Evolutionary conservation across 257 asterid genomes (phyloP), one percentile per base, ranked within the genome.

Genomic region (Solanum tarijense): DNA sequence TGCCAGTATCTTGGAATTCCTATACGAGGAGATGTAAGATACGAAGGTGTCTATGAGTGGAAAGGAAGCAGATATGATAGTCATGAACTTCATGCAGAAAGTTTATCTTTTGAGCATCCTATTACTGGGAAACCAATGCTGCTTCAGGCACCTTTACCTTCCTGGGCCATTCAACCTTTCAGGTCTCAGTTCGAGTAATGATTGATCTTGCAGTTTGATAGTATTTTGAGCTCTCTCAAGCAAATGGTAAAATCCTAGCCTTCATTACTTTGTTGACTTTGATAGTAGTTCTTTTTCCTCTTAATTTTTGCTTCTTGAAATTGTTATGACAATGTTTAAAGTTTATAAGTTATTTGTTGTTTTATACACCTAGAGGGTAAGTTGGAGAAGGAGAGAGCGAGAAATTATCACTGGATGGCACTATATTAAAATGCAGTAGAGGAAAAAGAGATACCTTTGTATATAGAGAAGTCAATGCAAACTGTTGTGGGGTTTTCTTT

Each of bases 1-100:
- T 95, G 99, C 86, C 98, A 96, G 92, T 96, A 93, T 89, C 98
- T 95, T 73, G 99, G 98, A 52, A 93, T 97, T 84, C 95, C 99
- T 52, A 92, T 97, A 35, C 92, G 94, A 88, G 97, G 98, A 55
- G 99, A 97, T 88, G 98, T 97, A 75, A 95, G 96, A 89, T 96
- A 96, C 84, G 98, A 94, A 68, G 99, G 99, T 87, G 96, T 93
- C 13, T 91, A 90, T 91, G 98, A 97, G 89, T 97, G 98, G 96
- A 89, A 94, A 41, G 98, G 93, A 21, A 87, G 23, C 87, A 86
- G 16, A 52, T 95, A 92, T 25, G 95, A 93, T 88, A 96, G 98
- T 5, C 98, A 97, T 89, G 93, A 95, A 87, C 98, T 97, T 89
- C 99, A 96, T 91, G 99, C 99, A 0, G 98, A 97, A 87, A 96